Evolutionary conservation across 2,329 filamentous ascomycete species (phyloP).

Genomic region (Bimuria novae-zelandiae): DNA sequence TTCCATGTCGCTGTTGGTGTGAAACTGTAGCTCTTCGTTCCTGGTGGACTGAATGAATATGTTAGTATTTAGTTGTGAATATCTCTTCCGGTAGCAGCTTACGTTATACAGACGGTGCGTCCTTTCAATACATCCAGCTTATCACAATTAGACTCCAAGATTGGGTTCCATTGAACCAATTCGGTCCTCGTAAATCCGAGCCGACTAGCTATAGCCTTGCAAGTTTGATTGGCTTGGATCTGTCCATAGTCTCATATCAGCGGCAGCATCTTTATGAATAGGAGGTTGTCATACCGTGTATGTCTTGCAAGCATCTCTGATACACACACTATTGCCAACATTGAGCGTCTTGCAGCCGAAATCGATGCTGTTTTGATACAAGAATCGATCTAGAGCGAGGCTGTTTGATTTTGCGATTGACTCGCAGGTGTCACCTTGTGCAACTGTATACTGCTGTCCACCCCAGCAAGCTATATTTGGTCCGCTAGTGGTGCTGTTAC

Average conservation of each 20-base stretch:
- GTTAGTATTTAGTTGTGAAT: background rate
- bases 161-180: background rate
- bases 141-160: background rate
- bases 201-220: background rate
- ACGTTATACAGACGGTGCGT: background rate
- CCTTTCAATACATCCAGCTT: background rate
- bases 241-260: background rate
- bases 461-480: background rate
- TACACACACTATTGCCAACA: background rate
- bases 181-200: background rate
- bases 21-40: background rate
- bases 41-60: background rate
- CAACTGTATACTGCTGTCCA: background rate
- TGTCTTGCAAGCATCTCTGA: background rate
- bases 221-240: background rate
- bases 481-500: background rate
- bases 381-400: background rate
- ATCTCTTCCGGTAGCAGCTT: background rate
- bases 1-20: background rate
- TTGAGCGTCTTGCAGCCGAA: background rate
- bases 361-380: background rate
- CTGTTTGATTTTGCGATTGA: background rate
- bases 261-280: background rate
- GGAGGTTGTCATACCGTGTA: background rate
- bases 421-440: background rate